Conservation (phyloP, 1,284 basidiomycete genomes). For the Golubevia sp. region DNA sequence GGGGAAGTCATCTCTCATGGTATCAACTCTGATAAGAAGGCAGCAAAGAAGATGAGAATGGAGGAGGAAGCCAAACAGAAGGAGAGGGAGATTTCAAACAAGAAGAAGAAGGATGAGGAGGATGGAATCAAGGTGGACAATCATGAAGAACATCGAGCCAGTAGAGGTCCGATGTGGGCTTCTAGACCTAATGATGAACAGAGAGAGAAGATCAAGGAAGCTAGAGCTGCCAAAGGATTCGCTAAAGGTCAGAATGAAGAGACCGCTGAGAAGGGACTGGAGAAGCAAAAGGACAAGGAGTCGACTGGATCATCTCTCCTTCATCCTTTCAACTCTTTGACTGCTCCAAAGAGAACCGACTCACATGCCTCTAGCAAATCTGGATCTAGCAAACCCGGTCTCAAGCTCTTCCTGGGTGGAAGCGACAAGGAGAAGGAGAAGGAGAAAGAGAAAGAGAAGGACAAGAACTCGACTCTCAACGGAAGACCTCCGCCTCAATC, state of each 20-base stretch:
- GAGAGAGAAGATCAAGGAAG: conserved; percentile 34
- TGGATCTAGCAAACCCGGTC: background rate
- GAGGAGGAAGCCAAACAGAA: background rate
- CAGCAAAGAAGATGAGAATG: background rate
- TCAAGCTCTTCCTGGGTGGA: background rate
- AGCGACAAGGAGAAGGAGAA: conserved; percentile 12
- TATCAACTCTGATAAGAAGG: background rate
- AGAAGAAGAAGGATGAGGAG: too few species aligned
- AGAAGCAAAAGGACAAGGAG: background rate
- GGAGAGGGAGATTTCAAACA: background rate
- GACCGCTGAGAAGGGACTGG: background rate
- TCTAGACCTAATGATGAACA: conserved; percentile 38
- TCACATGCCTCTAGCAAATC: too few species aligned
- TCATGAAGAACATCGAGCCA: conserved; percentile 13
- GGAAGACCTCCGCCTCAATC: too few species aligned
- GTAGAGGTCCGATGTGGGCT: conserved; percentile 40
- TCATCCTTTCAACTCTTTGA: too few species aligned
- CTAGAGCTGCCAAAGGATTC: background rate
- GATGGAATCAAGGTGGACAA: conserved; percentile 5
- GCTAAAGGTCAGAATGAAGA: background rate
- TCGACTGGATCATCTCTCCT: too few species aligned
- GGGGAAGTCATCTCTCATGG: background rate
- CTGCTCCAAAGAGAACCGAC: too few species aligned
- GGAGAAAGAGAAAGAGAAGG: background rate
- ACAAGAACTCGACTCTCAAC: background rate